phyloP scores from a whole-genome alignment of 1,284 basidiomycete species.

The Abortiporus biennis region DNA sequence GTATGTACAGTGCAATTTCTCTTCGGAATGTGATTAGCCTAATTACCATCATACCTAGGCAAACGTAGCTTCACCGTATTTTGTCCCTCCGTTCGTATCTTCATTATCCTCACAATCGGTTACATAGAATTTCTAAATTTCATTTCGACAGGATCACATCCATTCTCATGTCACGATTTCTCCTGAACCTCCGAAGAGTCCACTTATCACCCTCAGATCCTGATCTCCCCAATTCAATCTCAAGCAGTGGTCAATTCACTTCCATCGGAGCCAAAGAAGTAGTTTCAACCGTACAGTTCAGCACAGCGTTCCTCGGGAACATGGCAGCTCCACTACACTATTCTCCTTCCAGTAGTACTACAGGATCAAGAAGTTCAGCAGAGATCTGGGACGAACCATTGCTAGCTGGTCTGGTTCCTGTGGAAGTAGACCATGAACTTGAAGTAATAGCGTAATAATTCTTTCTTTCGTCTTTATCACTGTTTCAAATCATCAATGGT shows the following conservation, averaged over 20 bases:
- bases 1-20: too few species aligned
- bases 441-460: too few species aligned
- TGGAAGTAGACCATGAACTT: too few species aligned
- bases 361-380: background rate
- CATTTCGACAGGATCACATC: conserved; percentile 6
- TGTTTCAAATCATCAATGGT: too few species aligned
- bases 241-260: background rate
- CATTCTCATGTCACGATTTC: conserved; percentile 9
- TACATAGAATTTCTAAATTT: background rate
- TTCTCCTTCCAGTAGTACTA: too few species aligned
- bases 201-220: background rate
- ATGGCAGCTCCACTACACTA: background rate
- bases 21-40: too few species aligned
- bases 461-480: too few species aligned
- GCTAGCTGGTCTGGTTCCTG: background rate
- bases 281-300: background rate
- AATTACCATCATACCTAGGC: conserved; percentile 4
- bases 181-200: conserved; percentile 7
- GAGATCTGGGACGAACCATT: background rate
- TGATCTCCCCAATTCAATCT: too few species aligned
- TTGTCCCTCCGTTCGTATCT: conserved; percentile 9
- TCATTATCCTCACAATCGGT: background rate
- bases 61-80: conserved; percentile 9
- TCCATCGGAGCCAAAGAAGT: too few species aligned
- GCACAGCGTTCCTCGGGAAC: background rate